Evolutionary conservation across 2,329 filamentous ascomycete genomes (phyloP).

Genomic region (Tolypocladium endophyticum): DNA sequence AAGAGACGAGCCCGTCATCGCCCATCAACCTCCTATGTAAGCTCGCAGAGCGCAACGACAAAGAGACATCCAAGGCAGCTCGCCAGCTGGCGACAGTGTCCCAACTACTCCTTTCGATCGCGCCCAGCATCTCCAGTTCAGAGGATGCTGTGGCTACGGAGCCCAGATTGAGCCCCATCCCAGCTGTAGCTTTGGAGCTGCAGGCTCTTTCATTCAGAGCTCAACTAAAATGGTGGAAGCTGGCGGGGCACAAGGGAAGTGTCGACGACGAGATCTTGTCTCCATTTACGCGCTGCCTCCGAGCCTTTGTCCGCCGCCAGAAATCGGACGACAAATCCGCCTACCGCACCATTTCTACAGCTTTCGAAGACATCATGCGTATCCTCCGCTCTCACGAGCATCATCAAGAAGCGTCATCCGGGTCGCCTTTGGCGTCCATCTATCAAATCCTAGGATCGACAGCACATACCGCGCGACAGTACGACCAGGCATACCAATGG

Average conservation of each 20-base stretch:
- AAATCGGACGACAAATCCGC: conserved; percentile 25
- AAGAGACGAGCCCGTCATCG: conserved; percentile 41
- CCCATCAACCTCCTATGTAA: conserved; percentile 46
- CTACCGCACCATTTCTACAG: conserved; percentile 21
- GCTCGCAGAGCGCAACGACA: conserved; percentile 28
- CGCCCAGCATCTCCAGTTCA: conserved; percentile 54
- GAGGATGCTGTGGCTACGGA: conserved; percentile 49
- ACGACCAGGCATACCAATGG: conserved; percentile 46
- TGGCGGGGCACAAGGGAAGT: conserved; percentile 49
- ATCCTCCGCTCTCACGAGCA: conserved; percentile 23
- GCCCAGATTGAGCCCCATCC: conserved; percentile 41
- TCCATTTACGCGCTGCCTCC: conserved; percentile 52
- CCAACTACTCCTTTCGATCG: conserved; percentile 53
- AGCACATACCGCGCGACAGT: conserved; percentile 32
- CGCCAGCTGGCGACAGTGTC: conserved; percentile 58
- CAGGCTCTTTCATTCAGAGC: conserved; percentile 53
- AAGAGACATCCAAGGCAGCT: conserved; percentile 45
- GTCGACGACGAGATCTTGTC: conserved; percentile 54
- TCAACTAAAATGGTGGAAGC: conserved; percentile 54
- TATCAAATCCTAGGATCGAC: conserved; percentile 43
- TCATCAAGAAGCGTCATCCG: conserved; percentile 23
- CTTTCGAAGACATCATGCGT: conserved; percentile 20
- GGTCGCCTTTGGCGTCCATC: conserved; percentile 33
- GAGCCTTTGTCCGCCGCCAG: conserved; percentile 47
- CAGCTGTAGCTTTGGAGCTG: conserved; percentile 48